Evolutionary conservation across 225 moss, liverwort and hornwort species (phyloP), one percentile per base, ranked within the genome.

Genomic region (Pseudisothecium myosuroides): DNA sequence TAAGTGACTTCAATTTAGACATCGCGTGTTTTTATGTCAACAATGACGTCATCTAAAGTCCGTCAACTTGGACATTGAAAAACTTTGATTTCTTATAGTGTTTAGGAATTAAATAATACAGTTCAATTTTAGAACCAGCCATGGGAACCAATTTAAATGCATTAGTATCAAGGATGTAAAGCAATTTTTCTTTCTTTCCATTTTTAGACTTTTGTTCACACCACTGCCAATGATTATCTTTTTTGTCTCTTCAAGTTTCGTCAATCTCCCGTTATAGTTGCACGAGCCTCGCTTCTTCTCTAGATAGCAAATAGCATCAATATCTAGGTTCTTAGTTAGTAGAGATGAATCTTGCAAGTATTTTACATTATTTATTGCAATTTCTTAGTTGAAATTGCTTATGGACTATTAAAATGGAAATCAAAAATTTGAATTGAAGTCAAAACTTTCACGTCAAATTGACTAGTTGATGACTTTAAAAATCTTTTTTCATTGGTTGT

Each of bases 211-310:
- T 24, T 36, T 3, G 11, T 82, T 64, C 11, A 49, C 49, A 82
- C 82, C 7, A 64, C 23, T 64, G 11, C 2, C 49, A 49, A 64
- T 34, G 7, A 64, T 24, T 16, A 5, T 82, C 2, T 47, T 32
- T 11, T 88, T 86, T 82, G 85, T 85, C 85, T 76, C 55, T 89
- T 92, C 87, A 84, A 43, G 87, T 84, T 86, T 89, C 85, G 8
- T 87, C 43, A 85, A 71, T 82, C 87, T 0, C 60, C 22, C 8
- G 85, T 89, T 24, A 43, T 6, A 89, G 64, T 45, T 85, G 2
- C 13, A 34, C 8, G 1, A 76, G 3, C 21, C 32, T 50, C 5
- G 32, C n/a, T 2, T 76, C 15, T 13, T 82, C 2, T 82, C 45
- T 81, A 87, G 43, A 87, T 60, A 36, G 43, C 49, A 83, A 81